These are phyloP conservation scores for Lenzites betulinus DNA, from an alignment of 768 basidiomycete genomes.

Conservation along the genomic window DNA sequence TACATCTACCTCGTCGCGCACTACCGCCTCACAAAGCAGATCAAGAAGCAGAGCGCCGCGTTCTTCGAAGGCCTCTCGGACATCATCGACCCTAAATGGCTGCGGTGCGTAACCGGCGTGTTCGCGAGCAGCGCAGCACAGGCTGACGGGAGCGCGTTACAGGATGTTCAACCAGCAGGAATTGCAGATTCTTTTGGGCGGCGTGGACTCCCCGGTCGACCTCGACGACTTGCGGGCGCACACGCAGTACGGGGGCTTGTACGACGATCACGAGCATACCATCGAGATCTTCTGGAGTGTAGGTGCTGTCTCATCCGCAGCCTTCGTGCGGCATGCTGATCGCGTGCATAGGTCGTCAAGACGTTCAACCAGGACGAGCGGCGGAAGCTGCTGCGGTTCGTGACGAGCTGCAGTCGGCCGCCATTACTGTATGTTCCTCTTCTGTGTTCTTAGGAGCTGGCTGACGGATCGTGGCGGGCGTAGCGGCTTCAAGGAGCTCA, in stretches of 20 bases:
- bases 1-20: conserved; percentile 91
- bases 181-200: conserved; percentile 88
- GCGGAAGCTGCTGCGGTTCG: conserved; percentile 80
- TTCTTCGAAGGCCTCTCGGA: conserved; percentile 94
- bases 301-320: conserved; percentile 20
- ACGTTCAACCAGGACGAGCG: conserved; percentile 81
- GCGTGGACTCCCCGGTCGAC: conserved; percentile 83
- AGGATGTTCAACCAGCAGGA: conserved; percentile 99
- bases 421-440: conserved; percentile 70
- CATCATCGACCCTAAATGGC: conserved; percentile 90
- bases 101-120: conserved; percentile 48
- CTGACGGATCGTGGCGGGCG: background rate
- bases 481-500: conserved; percentile 84
- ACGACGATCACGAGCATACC: conserved; percentile 67
- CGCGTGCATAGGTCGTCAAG: conserved; percentile 60
- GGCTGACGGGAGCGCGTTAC: background rate
- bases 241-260: conserved; percentile 83
- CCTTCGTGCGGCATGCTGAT: background rate
- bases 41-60: conserved; percentile 77
- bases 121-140: background rate
- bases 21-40: conserved; percentile 87
- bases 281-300: conserved; percentile 86
- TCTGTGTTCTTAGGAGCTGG: background rate
- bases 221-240: conserved; percentile 76
- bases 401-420: conserved; percentile 89